Conservation (phyloP, 2,329 filamentous ascomycete species). For the Aspergillus transmontanensis region DNA sequence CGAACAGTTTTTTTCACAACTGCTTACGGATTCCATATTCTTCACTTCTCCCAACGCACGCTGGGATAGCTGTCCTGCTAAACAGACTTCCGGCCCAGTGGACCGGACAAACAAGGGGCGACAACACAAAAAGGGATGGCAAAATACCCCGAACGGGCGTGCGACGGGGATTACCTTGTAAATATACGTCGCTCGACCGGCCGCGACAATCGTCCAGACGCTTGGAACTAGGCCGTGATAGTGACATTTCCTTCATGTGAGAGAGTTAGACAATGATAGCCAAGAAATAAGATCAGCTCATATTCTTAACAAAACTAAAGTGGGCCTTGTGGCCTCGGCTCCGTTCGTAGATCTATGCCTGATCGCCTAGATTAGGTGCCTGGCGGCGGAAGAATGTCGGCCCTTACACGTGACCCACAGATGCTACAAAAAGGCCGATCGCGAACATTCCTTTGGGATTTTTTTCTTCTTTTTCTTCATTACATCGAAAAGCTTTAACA, state of each 20-base stretch:
- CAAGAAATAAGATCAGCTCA: neutral
- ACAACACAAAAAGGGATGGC: neutral
- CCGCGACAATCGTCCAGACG: neutral
- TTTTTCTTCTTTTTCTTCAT: conserved; percentile 48
- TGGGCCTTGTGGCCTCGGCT: neutral
- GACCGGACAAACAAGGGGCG: neutral
- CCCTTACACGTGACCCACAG: conserved; percentile 34
- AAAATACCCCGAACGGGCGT: neutral
- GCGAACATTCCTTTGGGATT: conserved; percentile 15
- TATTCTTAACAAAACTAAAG: neutral
- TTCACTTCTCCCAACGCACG: neutral
- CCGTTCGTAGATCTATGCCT: neutral
- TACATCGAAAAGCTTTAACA: conserved; percentile 61
- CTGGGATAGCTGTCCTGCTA: neutral
- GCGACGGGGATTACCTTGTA: neutral
- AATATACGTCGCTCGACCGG: neutral
- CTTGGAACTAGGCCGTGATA: neutral
- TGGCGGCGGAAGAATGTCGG: conserved; percentile 22
- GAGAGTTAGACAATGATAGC: neutral
- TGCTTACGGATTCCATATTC: neutral
- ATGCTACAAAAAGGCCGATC: conserved; percentile 29
- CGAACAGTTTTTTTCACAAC: neutral
- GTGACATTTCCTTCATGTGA: neutral
- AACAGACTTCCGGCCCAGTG: neutral
- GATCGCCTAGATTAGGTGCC: neutral